phyloP scores from a whole-genome alignment of 2,329 filamentous ascomycete species.

The Cytospora piceae region DNA sequence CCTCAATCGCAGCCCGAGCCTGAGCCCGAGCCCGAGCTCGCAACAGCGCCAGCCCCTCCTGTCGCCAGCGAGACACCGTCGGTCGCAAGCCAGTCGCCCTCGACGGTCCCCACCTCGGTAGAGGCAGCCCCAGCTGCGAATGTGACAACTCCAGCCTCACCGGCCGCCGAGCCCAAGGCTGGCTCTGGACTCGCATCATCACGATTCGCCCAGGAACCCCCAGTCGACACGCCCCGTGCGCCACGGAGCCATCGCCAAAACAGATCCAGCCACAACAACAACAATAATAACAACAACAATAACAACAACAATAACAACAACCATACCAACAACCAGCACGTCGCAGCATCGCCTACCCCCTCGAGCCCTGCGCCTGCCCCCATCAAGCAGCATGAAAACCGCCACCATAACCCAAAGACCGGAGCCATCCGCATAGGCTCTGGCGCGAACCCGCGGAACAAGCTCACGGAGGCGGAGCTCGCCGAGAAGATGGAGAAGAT shows the following conservation, averaged over 20 bases:
- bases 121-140: constrained; percentile 18
- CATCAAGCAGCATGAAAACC: constrained; percentile 34
- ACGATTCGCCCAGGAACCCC: constrained; percentile 29
- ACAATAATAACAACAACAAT: constrained; percentile 22
- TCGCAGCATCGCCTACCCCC: constrained; percentile 25
- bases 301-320: constrained; percentile 31
- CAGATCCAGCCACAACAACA: constrained; percentile 12
- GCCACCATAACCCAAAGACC: constrained; percentile 37
- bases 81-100: constrained; percentile 14
- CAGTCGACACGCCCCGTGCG: constrained; percentile 29
- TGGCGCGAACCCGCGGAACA: constrained; percentile 62
- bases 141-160: constrained; percentile 18
- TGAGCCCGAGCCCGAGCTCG: constrained; percentile 9
- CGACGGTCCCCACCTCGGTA: constrained; percentile 11
- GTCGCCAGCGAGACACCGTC: constrained; percentile 10
- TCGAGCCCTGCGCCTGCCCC: constrained; percentile 33
- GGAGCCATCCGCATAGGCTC: constrained; percentile 51
- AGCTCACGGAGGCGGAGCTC: constrained; percentile 63
- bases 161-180: constrained; percentile 9
- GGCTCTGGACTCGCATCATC: constrained; percentile 29
- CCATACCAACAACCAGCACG: constrained; percentile 20
- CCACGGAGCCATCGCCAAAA: constrained; percentile 29
- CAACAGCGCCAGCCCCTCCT: constrained; percentile 16
- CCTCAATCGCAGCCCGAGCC: constrained; percentile 23
- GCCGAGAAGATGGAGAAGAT: constrained; percentile 64